Percentiles rank a stretch among this genome's conserved stretches.
These are phyloP conservation scores for Sistotremastrum niveocremeum DNA, from an alignment of 768 basidiomycete species.

Conservation along the genomic window DNA sequence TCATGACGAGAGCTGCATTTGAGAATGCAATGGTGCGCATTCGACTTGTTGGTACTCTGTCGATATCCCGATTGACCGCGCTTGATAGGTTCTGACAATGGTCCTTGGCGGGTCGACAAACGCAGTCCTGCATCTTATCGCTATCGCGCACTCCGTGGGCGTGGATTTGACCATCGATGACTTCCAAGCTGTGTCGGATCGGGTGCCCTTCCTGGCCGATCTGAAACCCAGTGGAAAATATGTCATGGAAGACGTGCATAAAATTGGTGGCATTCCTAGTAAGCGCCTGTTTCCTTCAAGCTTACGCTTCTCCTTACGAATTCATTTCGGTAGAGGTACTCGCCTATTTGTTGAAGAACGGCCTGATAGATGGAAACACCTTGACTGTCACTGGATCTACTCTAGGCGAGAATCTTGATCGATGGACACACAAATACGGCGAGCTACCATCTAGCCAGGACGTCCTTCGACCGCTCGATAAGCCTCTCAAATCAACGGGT, in stretches of 20 bases:
- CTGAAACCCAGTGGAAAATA: slow-evolving; percentile 96
- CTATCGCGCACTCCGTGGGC: slow-evolving; percentile 91
- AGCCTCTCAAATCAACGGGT: slow-evolving; percentile 80
- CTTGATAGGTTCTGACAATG: slow-evolving; percentile 76
- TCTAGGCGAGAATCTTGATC: slow-evolving; percentile 84
- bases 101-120: slow-evolving; percentile 97
- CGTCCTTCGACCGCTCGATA: slow-evolving; percentile 74
- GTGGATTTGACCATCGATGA: slow-evolving; percentile 82
- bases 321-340: slow-evolving; percentile 49
- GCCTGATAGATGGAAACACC: slow-evolving; percentile 79
- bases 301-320: slow-evolving; percentile 1
- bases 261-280: slow-evolving; percentile 95
- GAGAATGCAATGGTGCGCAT: slow-evolving; percentile 87
- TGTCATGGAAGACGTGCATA: slow-evolving; percentile 96
- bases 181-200: slow-evolving; percentile 87
- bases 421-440: slow-evolving; percentile 73
- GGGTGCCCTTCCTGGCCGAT: slow-evolving; percentile 88
- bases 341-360: slow-evolving; percentile 72
- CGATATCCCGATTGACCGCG: neutral
- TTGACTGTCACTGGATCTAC: slow-evolving; percentile 86
- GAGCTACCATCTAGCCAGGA: slow-evolving; percentile 63
- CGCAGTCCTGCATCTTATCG: slow-evolving; percentile 92
- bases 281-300: slow-evolving; percentile 16
- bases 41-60: neutral
- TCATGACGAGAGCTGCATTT: slow-evolving; percentile 94